phyloP scores from a whole-genome alignment of 2,329 filamentous ascomycete genomes.

The Ceratocystis lukuohia region DNA sequence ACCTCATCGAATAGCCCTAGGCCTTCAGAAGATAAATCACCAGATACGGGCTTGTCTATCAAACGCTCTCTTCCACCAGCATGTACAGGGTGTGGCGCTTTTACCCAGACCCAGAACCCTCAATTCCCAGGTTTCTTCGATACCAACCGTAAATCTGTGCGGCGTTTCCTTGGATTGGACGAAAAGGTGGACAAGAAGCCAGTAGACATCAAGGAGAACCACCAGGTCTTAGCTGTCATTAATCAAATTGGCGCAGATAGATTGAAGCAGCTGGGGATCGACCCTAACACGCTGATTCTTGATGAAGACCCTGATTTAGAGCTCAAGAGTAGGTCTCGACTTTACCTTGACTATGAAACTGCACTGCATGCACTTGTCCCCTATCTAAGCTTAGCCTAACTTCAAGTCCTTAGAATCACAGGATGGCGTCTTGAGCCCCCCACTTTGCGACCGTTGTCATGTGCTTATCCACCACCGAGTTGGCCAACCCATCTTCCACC shows the following conservation, averaged over 20 bases:
- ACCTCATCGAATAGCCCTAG: background rate
- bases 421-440: slow-evolving; percentile 29
- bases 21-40: background rate
- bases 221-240: slow-evolving; percentile 19
- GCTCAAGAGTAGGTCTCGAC: slow-evolving; percentile 11
- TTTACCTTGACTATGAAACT: background rate
- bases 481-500: slow-evolving; percentile 60
- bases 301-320: slow-evolving; percentile 15
- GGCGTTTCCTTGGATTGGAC: slow-evolving; percentile 31
- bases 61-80: slow-evolving; percentile 36
- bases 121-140: slow-evolving; percentile 45
- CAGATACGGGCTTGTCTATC: background rate
- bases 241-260: slow-evolving; percentile 29
- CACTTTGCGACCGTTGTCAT: slow-evolving; percentile 81
- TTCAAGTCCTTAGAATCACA: slow-evolving; percentile 5
- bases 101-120: slow-evolving; percentile 42
- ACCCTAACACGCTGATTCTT: slow-evolving; percentile 25
- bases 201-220: slow-evolving; percentile 31
- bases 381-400: background rate
- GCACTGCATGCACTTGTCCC: too few relatives aligned
- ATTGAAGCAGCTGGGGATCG: slow-evolving; percentile 35
- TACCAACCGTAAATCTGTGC: slow-evolving; percentile 37
- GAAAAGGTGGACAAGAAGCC: slow-evolving; percentile 35
- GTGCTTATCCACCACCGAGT: slow-evolving; percentile 61
- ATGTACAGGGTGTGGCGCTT: slow-evolving; percentile 52